phyloP scores from a whole-genome alignment of 1,139 yeast genomes.

The Kurtzmaniella natalensis region DNA sequence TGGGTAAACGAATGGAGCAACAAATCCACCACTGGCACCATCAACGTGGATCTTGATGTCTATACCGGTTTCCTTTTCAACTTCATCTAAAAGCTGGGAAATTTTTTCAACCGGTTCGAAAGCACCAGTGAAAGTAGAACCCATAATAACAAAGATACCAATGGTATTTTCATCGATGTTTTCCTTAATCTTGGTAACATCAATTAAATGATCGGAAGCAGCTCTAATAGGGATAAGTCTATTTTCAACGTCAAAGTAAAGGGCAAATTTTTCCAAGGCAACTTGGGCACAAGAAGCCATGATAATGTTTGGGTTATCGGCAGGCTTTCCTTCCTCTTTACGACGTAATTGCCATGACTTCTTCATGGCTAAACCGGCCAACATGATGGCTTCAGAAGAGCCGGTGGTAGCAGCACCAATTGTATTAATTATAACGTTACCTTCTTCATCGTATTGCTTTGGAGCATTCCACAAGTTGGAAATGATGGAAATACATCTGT shows the following conservation, averaged over 20 bases:
- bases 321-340: constrained; percentile 54
- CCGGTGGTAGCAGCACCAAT: constrained; percentile 93
- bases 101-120: constrained; percentile 74
- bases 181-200: constrained; percentile 53
- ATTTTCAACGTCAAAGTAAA: constrained; percentile 88
- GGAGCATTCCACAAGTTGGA: constrained; percentile 83
- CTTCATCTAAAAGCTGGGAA: constrained; percentile 57
- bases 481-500: constrained; percentile 76
- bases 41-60: constrained; percentile 85
- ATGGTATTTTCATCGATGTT: constrained; percentile 85
- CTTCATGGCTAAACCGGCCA: constrained; percentile 91
- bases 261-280: constrained; percentile 89
- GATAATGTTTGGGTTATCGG: constrained; percentile 71
- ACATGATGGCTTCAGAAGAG: constrained; percentile 88
- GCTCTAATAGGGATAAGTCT: constrained; percentile 65
- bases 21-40: constrained; percentile 89
- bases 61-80: constrained; percentile 63
- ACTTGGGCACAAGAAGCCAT: constrained; percentile 97
- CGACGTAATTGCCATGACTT: constrained; percentile 77
- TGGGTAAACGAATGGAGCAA: constrained; percentile 81
- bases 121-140: constrained; percentile 91
- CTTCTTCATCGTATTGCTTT: constrained; percentile 23
- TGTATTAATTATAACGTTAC: constrained; percentile 36
- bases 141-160: constrained; percentile 84
- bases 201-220: constrained; percentile 61